Conservation (phyloP, 148 eudicot genomes). For the Rhododendron henanense region DNA sequence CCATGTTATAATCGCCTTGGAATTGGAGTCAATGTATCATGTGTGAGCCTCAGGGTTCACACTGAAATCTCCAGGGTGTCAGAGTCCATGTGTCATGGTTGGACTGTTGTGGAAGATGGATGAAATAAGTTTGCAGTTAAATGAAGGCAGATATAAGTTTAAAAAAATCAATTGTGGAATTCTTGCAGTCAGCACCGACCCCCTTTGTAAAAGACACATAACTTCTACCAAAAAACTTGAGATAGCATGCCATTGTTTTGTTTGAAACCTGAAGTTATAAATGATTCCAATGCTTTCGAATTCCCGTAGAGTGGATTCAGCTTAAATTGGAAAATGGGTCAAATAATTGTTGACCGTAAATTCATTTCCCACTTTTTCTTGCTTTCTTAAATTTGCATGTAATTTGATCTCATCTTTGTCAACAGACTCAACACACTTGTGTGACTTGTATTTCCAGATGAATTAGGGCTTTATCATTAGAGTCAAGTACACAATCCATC, state of each 20-base stretch:
- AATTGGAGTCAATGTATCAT: background rate
- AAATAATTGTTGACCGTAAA: background rate
- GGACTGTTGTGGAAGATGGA: background rate
- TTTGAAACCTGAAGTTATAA: background rate
- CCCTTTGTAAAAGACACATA: background rate
- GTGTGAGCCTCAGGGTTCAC: background rate
- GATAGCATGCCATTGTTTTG: background rate
- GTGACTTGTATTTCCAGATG: background rate
- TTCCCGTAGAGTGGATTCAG: background rate
- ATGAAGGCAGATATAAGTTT: background rate
- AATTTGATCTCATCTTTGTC: background rate
- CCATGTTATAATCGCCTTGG: background rate
- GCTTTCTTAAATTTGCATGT: background rate
- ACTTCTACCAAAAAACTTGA: background rate
- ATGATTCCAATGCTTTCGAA: background rate
- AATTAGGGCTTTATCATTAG: background rate
- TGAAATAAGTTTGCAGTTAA: background rate
- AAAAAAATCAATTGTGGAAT: background rate
- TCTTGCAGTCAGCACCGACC: background rate
- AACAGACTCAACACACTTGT: background rate
- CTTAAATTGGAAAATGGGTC: background rate
- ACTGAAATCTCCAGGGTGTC: background rate
- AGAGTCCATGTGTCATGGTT: background rate
- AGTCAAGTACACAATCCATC: background rate
- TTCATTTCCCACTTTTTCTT: background rate